phyloP scores from a whole-genome alignment of 371 early-diverging fungal genomes.

The Syncephalastrum sp. region DNA sequence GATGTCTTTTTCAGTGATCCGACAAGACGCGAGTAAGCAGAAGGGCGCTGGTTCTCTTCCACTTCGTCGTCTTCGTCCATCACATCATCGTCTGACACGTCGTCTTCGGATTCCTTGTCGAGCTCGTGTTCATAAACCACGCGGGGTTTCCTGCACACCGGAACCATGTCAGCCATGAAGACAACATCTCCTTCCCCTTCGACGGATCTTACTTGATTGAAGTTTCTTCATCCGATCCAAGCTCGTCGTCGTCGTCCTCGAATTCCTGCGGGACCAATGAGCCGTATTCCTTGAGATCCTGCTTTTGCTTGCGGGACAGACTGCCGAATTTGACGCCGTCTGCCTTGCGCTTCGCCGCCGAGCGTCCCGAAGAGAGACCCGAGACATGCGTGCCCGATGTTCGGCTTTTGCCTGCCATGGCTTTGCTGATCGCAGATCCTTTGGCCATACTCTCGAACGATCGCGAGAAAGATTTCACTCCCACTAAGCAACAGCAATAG shows the following conservation, averaged over 20 bases:
- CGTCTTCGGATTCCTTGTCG: conserved; percentile 48
- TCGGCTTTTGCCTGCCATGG: conserved; percentile 12
- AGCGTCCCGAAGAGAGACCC: conserved; percentile 17
- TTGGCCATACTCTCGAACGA: conserved; percentile 10
- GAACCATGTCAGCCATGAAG: background rate
- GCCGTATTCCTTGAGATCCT: conserved; percentile 65
- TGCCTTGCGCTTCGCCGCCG: conserved; percentile 16
- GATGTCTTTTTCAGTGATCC: conserved; percentile 47
- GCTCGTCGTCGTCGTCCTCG: conserved; percentile 42
- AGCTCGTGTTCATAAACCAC: conserved; percentile 53
- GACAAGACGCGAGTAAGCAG: conserved; percentile 44
- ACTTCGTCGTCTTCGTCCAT: conserved; percentile 23
- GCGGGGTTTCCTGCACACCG: conserved; percentile 24
- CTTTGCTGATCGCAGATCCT: conserved; percentile 28
- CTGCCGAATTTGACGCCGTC: conserved; percentile 38
- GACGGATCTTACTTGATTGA: conserved; percentile 10
- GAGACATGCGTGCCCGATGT: conserved; percentile 17
- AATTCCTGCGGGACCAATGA: conserved; percentile 60
- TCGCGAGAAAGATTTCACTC: too few species aligned
- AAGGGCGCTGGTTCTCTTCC: conserved; percentile 45
- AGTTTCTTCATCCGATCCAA: conserved; percentile 3
- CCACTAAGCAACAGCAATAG: too few species aligned
- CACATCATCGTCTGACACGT: conserved; percentile 31
- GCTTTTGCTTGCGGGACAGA: conserved; percentile 42
- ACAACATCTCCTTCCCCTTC: background rate